phyloP scores from a whole-genome alignment of 2,329 filamentous ascomycete genomes.

The Trichoderma hamatum region DNA sequence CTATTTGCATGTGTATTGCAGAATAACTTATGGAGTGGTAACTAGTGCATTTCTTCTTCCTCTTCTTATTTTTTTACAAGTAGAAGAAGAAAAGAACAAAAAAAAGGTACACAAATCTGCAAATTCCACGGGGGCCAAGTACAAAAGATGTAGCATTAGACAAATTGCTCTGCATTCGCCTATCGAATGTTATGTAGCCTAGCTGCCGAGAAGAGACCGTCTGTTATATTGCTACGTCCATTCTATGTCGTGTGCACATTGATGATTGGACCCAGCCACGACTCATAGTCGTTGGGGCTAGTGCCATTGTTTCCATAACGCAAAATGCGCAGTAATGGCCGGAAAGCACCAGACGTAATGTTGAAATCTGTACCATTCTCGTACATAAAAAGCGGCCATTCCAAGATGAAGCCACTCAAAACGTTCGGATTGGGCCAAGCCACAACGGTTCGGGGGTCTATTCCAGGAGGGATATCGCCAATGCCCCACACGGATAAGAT shows the following conservation, averaged over 20 bases:
- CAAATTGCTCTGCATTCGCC: not conserved
- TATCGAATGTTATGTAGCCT: not conserved
- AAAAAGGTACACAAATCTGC: not conserved
- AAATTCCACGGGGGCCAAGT: not conserved
- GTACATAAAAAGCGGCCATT: not conserved
- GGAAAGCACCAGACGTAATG: slow-evolving; percentile 9
- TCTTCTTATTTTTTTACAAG: no score
- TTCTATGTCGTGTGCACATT: slow-evolving; percentile 26
- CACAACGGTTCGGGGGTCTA: not conserved
- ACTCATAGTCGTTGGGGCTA: not conserved
- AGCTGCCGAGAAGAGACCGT: no score
- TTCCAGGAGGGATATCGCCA: not conserved
- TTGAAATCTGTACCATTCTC: slow-evolving; percentile 9
- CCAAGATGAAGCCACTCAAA: not conserved
- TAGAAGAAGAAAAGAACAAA: not conserved
- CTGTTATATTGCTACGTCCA: not conserved
- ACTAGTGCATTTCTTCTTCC: not conserved
- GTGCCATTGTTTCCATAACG: not conserved
- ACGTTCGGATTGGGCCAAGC: not conserved
- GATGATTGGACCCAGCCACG: slow-evolving; percentile 8
- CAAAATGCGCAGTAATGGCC: slow-evolving; percentile 11
- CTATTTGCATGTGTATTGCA: not conserved
- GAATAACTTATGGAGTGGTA: not conserved
- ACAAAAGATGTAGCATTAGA: not conserved
- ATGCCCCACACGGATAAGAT: not conserved